A percentile compares a stretch with the other conserved stretches of the same genome.
These are phyloP conservation scores for Hypomontagnella submonticulosa DNA, from an alignment of 495 filamentous ascomycete species.

Conservation along the genomic window DNA sequence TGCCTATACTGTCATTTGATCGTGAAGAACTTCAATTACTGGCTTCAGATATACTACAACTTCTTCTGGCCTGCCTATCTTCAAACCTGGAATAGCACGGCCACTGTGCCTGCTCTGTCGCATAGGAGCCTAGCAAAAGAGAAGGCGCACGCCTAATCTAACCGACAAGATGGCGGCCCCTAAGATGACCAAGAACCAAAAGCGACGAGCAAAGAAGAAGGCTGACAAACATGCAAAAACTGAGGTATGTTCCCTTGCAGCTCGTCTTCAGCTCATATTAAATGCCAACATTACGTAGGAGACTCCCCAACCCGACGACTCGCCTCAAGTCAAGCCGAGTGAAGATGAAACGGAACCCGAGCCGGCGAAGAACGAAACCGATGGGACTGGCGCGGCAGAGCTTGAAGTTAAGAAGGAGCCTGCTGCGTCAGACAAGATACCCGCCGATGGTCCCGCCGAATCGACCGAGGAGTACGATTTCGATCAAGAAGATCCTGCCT, in stretches of 20 bases:
- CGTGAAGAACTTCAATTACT: background rate
- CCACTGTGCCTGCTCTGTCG: slow-evolving; percentile 6
- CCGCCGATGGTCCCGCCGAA: slow-evolving; percentile 57
- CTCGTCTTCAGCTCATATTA: slow-evolving; percentile 16
- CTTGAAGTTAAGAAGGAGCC: slow-evolving; percentile 57
- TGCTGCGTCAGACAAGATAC: slow-evolving; percentile 49
- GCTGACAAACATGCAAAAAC: slow-evolving; percentile 74
- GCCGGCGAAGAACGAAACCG: slow-evolving; percentile 40
- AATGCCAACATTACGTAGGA: slow-evolving; percentile 35
- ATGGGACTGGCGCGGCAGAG: slow-evolving; percentile 39
- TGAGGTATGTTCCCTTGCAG: slow-evolving; percentile 48
- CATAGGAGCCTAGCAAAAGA: slow-evolving; percentile 18
- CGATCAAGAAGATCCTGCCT: slow-evolving; percentile 79
- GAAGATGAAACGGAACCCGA: slow-evolving; percentile 40
- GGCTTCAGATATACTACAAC: background rate
- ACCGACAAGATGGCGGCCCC: slow-evolving; percentile 60
- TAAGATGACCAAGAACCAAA: slow-evolving; percentile 86
- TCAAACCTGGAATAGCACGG: background rate
- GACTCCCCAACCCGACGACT: slow-evolving; percentile 27
- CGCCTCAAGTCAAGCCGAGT: slow-evolving; percentile 38
- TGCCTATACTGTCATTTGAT: background rate
- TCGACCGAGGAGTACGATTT: slow-evolving; percentile 49
- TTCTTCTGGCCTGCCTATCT: background rate
- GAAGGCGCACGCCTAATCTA: slow-evolving; percentile 15
- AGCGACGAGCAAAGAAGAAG: slow-evolving; percentile 90